phyloP scores from a whole-genome alignment of 2,329 filamentous ascomycete genomes.

The Sclerotinia spermophila region DNA sequence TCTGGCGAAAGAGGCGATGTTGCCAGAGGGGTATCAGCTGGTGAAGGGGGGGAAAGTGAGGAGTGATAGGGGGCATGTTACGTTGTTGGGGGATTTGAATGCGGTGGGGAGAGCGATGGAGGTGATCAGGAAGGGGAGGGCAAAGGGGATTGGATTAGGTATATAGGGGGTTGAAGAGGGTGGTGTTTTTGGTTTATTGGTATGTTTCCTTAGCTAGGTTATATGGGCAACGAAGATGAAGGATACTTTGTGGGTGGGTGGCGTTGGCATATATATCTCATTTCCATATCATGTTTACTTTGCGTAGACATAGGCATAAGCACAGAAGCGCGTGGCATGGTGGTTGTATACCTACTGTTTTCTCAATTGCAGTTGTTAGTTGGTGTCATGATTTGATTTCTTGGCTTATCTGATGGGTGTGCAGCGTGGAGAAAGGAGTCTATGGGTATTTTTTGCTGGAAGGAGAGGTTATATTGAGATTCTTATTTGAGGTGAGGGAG shows the following conservation, averaged over 20 bases:
- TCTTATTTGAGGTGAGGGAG: neutral
- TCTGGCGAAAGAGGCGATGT: conserved; percentile 78
- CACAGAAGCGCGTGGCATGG: neutral
- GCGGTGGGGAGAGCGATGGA: conserved; percentile 72
- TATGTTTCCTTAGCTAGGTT: too few species aligned
- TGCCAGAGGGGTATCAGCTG: conserved; percentile 73
- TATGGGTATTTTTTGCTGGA: neutral
- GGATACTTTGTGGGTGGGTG: neutral
- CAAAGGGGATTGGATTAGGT: conserved; percentile 69
- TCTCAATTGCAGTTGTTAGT: neutral
- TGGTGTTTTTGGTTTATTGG: neutral
- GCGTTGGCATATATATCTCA: neutral
- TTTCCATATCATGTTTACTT: neutral
- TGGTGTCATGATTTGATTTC: neutral
- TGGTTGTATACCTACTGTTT: neutral
- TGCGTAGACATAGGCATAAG: neutral
- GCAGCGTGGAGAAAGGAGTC: neutral
- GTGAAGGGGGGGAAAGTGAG: conserved; percentile 71
- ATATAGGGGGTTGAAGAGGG: neutral
- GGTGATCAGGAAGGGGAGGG: conserved; percentile 63
- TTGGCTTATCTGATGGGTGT: neutral
- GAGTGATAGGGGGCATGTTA: conserved; percentile 83
- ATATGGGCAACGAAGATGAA: neutral
- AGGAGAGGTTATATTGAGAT: neutral
- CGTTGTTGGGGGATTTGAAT: conserved; percentile 78